Base-by-base conservation (phyloP, 2,329 filamentous ascomycete species). In the Alternaria brassicicola region DNA sequence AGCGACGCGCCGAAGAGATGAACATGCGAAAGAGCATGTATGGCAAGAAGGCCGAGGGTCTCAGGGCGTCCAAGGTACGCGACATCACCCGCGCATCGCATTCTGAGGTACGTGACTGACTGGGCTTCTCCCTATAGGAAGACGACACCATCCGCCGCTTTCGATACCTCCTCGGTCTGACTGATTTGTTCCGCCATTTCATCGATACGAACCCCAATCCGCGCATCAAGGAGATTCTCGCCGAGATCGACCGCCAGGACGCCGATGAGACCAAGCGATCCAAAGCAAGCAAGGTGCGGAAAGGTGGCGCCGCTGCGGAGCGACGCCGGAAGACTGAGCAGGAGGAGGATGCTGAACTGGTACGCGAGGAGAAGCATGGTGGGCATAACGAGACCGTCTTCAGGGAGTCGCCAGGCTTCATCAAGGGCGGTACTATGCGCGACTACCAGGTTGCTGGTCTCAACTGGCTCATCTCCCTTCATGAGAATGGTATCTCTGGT, bases 401-500 rank as follows among this genome's bases (percentile, higher is more conserved):
- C 79, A 88, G 94, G 61, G 95, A 98, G 61, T 98, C 94, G 2
- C 95, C 95, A 12, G 79, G 88, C n/a, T 99, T 91, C 75, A 88
- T 99, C 63, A 81, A 96, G 15, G 90, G 84, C 52, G 89, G 95
- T 42, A 82, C 86, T 56, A 97, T 99, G 92, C 89, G 95, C 74
- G 95, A 99, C 78, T 99, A 99, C 79, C 95, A 99, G 78, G 84
- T 99, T 68, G 91, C 92, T 31, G 95, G 95, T 66, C 83, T 99
- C 66, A 99, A 99, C 78, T 99, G 95, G 95, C 85, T 99, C 43
- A 93, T 99, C 68, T 98, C 93, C 12, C 85, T 99, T 6, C 95
- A 99, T 72, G 95, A 99, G 78, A 99, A 99, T 72, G 95, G 95
- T 82, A 99, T 99, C 66, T 98, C 94, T 19, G 95, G 95, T 67